Evolutionary conservation across 2,329 filamentous ascomycete species (phyloP).

Genomic region (Monosporascus sp.): DNA sequence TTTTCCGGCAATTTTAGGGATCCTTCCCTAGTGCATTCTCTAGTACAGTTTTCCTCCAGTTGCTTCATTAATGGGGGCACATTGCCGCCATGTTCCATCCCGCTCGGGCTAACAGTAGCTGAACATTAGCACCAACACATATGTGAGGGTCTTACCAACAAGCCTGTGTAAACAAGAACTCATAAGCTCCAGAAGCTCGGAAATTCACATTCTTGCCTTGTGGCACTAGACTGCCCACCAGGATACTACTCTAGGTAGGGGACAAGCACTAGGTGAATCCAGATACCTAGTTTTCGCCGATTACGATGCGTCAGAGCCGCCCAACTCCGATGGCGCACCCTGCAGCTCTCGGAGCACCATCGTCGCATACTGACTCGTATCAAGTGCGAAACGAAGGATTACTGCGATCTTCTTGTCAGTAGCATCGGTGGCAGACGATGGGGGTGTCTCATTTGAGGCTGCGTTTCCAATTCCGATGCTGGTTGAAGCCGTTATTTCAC

Average conservation of each 20-base stretch:
- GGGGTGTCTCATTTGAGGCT: neutral
- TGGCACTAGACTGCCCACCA: neutral
- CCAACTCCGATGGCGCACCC: constrained; percentile 7
- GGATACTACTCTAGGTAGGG: neutral
- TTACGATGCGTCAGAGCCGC: neutral
- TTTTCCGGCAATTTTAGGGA: no score
- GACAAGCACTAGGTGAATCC: neutral
- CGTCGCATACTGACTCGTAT: constrained; percentile 30
- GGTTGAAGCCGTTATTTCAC: neutral
- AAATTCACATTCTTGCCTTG: neutral
- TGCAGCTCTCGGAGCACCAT: constrained; percentile 29
- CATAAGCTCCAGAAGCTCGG: neutral
- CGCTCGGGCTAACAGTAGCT: neutral
- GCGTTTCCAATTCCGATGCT: neutral
- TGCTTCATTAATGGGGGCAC: no score
- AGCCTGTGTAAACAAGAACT: neutral
- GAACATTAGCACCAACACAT: neutral
- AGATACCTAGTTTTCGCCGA: neutral
- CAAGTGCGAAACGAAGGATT: constrained; percentile 26
- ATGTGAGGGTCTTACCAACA: neutral
- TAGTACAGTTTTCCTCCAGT: no score
- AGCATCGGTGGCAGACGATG: constrained; percentile 2
- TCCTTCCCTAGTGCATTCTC: no score
- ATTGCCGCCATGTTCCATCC: no score
- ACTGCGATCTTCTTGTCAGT: constrained; percentile 26